Base-by-base conservation (phyloP, 179 eudicot species). In the Drosera spatulata region DNA sequence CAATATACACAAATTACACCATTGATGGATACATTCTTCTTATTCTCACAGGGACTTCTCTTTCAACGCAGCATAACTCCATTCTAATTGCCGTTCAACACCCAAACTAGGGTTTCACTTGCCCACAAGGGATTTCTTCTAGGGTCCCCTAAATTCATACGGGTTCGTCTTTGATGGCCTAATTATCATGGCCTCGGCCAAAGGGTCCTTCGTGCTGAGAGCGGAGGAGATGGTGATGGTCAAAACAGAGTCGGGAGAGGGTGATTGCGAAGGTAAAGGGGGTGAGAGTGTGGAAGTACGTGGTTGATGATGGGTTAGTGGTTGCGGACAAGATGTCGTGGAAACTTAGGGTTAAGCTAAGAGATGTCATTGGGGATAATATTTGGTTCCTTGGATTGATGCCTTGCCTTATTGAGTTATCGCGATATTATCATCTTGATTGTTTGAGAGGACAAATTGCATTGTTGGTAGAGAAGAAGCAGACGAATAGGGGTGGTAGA, bases 291-390 rank as follows among this genome's bases (percentile, higher is more conserved):
- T 15, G 10, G 58, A n/a, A n/a, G n/a, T n/a, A n/a, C n/a, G n/a
- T n/a, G n/a, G n/a, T n/a, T n/a, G n/a, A n/a, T n/a, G n/a, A n/a
- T n/a, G n/a, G n/a, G 39, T 66, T 43, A 0, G 75, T 61, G 22
- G 58, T 59, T 0, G 87, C 67, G 55, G 66, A 62, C 2, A 73
- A 70, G 66, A 70, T 79, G 4, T 78, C 83, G 8, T 54, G 68
- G 50, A 61, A 77, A 69, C 82, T 72, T 2, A 72, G 73, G 54
- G 39, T 76, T 39, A 89, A 86, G 76, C 76, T 89, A 6, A 95
- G 96, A 37, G 95, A 89, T 39, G 69, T 86, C 9, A 86, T 89
- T 95, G 91, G 95, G 94, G 96, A 85, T 85, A 58, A 22, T 10
- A n/a, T n/a, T 13, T 2, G n/a, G n/a, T n/a, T n/a, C n/a, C n/a